Base-by-base conservation (phyloP, 1,139 yeast species). In the Arxiozyma heterogenica region DNA sequence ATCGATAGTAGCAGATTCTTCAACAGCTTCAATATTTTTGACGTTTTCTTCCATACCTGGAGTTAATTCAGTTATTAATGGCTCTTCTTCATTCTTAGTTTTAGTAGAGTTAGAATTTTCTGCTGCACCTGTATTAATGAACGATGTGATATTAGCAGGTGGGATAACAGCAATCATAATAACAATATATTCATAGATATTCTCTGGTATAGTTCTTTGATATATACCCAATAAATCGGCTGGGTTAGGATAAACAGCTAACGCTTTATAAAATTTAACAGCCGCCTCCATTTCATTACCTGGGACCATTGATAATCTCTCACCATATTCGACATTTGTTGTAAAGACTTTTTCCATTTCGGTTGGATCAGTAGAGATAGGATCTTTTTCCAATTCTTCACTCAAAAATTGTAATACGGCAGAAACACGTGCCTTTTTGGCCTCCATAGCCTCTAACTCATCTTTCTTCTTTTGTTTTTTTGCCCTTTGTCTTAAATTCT, bases 211-310 rank as follows among this genome's bases (percentile, higher is more conserved):
- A 49, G 91, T 81, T 76, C 86, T 86, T 75, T 91, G 97, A 74
- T 88, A 91, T 64, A 93, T 84, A 51, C 86, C 86, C 69, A 93
- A 79, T 63, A 93, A 81, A 64, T 89, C 96, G 55, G 94, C 85
- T 56, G 98, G 98, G 72, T 86, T 86, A 58, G 98, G 98, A 72
- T 91, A 93, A 52, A 90, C 91, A 44, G 89, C 82, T 68, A 93
- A 78, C n/a, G 97, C 98, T 73, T 90, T 86, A 80, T 93, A 93
- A 79, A 90, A 93, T 63, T 86, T 82, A 63, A 91, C 76, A 49
- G 98, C 98, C 47, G 96, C 86, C 57, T 84, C 90, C 60, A 84
- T 73, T 69, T 83, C 84, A 63, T 78, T 75, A 58, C 80, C 82
- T 58, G 86, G 82, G 48, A 74, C 69, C 51, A 71, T 64, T 55